Base-by-base conservation (phyloP, 2,329 filamentous ascomycete species). In the Cytospora schulzeri region DNA sequence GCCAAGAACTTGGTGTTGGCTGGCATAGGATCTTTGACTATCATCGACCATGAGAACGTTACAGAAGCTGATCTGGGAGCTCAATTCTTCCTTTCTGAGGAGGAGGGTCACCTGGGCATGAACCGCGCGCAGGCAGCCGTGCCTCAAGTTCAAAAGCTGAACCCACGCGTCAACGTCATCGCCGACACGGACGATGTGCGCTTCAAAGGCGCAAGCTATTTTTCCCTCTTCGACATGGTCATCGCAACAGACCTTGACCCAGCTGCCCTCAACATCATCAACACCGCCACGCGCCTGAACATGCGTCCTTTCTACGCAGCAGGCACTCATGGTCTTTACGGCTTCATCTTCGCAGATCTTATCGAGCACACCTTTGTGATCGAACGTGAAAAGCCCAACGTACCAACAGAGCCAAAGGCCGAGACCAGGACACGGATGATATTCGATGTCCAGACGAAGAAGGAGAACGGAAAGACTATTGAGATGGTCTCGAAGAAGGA, bases 1-100 rank as follows among this genome's bases (percentile, higher is more conserved):
- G 93, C 95, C 68, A 99, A 99, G 81, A 99, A 98, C 74, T 88
- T 99, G 26, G 94, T 97, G 22, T 87, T 99, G 3, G 93, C 95
- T 26, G 95, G 95, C 66, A 91, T 99, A 71, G 91, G 91, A 64
- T 94, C 92, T 35, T 83, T 99, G 67, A 98, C 94, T 19, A 88
- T 99, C 63, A 82, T 95, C 65, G 95, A 99, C 77, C 85, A 91
- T 71, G 87, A 89, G 62, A 68, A 79, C 12, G 90, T 97, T 63
- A 90, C 86, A 0, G 89, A 93, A 71, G 86, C 90, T 58, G 94
- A 98, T 74, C 80, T 97, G 2, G 91, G 90, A 48, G 85, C 89
- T 19, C 89, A 93, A 70, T 94, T 98, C 80, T 91, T 98, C 76
- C 79, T 98, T 60, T 85, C 83, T 7, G 78, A 81, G 45, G 77